A percentile compares a stretch with the other conserved stretches of the same genome.
These are phyloP conservation scores for Sclerotinia borealis DNA, from an alignment of 2,329 filamentous ascomycete species.

Conservation along the genomic window DNA sequence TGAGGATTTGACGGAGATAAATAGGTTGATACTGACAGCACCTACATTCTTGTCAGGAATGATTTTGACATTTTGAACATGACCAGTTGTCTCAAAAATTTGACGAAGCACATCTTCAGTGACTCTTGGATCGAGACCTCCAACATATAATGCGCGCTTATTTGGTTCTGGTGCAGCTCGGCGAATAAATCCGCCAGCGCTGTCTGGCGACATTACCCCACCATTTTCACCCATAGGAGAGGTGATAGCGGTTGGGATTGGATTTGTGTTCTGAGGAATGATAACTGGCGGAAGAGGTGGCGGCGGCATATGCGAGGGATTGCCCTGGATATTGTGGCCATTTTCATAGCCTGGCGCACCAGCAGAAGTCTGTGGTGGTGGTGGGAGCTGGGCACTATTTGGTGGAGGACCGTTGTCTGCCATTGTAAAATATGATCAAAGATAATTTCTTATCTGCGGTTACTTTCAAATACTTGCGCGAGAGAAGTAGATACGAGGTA, in stretches of 20 bases:
- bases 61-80: conserved; percentile 98
- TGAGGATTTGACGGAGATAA: conserved; percentile 24
- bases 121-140: conserved; percentile 87
- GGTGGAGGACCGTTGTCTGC: conserved; percentile 66
- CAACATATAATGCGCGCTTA: conserved; percentile 94
- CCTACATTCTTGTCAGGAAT: conserved; percentile 99
- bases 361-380: conserved; percentile 60
- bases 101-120: conserved; percentile 95
- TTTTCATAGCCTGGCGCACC: conserved; percentile 74
- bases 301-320: conserved; percentile 76
- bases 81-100: conserved; percentile 97
- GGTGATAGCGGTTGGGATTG: conserved; percentile 86
- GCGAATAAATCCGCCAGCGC: conserved; percentile 72
- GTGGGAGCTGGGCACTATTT: conserved; percentile 59
- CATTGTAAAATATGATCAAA: conserved; percentile 49
- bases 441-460: conserved; percentile 21
- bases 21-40: conserved; percentile 37
- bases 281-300: conserved; percentile 76
- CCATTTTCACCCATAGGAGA: conserved; percentile 69
- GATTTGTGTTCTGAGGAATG: conserved; percentile 94
- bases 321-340: conserved; percentile 64
- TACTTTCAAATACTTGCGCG: conserved; percentile 19
- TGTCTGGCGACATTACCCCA: conserved; percentile 77
- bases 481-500: conserved; percentile 22
- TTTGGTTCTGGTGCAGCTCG: conserved; percentile 96